These are phyloP conservation scores for Pseudoscleropodium purum DNA, from an alignment of 225 moss, liverwort and hornwort genomes.

Conservation along the genomic window DNA sequence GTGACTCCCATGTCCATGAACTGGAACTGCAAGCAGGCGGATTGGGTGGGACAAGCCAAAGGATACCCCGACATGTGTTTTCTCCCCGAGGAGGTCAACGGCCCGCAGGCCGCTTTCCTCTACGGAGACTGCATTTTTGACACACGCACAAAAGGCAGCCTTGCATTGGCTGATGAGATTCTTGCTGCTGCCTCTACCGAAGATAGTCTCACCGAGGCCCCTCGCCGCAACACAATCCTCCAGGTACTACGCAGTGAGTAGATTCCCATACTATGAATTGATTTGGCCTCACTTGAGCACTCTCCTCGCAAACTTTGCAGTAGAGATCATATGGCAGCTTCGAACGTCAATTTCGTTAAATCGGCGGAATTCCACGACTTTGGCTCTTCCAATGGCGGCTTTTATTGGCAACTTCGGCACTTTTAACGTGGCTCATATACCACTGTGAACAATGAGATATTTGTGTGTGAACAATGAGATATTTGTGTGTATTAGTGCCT, in stretches of 20 bases:
- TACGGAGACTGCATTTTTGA: slow-evolving; percentile 44
- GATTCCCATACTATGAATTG: neutral
- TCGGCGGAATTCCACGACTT: neutral
- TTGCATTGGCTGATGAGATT: slow-evolving; percentile 28
- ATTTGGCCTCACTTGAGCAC: neutral
- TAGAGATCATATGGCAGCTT: neutral
- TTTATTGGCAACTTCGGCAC: neutral
- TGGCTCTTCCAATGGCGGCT: neutral
- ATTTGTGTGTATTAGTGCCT: neutral
- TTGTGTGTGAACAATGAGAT: neutral
- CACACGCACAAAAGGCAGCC: slow-evolving; percentile 24
- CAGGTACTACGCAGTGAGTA: neutral
- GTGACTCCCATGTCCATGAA: slow-evolving; percentile 44
- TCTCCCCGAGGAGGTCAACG: slow-evolving; percentile 6
- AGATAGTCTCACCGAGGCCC: slow-evolving; percentile 7
- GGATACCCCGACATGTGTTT: slow-evolving; percentile 42
- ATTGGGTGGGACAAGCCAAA: slow-evolving; percentile 36
- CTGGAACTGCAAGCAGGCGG: slow-evolving; percentile 43
- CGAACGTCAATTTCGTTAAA: too few species aligned
- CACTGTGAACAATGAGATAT: neutral
- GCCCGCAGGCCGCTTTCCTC: slow-evolving; percentile 11
- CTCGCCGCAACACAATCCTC: slow-evolving; percentile 24
- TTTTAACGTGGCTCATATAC: neutral
- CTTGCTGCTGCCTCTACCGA: neutral
- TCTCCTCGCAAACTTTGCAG: neutral